Evolutionary conservation across 441 rosid species (phyloP), one percentile per base, ranked within the genome.

Genomic region (Arabidopsis lyrata): DNA sequence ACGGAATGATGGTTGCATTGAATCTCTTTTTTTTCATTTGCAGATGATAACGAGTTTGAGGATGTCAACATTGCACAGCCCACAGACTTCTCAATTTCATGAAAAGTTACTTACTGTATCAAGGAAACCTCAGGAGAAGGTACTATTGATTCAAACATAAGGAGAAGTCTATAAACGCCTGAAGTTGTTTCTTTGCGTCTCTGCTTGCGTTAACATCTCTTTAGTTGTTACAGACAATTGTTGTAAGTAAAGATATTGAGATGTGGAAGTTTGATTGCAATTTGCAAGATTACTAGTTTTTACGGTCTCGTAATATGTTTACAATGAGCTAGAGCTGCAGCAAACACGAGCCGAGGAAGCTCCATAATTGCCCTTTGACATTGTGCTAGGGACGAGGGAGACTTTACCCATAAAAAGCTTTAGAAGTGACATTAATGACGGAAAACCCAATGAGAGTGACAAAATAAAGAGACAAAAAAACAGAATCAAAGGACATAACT

Each of bases 11-110:
- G 66, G 38, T 22, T 58, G 63, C 6, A 38, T 22, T 58, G 63
- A 3, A 38, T 10, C 52, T 34, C 16, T 9, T 63, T 55, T 11
- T 45, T 57, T 69, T 27, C 10, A 13, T 47, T 27, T 80, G 54
- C 88, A 92, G 98, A 90, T 74, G 92, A 87, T 81, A 83, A 83
- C 49, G 87, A 88, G 74, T 93, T 93, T 72, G 97, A 91, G 86
- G 93, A 88, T 63, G 83, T 91, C 77, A 78, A 88, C 83, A 87
- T 87, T 62, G 80, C 81, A 20, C 80, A 78, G 74, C 92, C 91
- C 7, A 70, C 75, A 36, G 91, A 89, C 73, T 89, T 86, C 80
- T 86, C 95, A 71, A 75, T 74, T 86, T 72, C 91, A 84, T 44
- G 93, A 93, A 57, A 90, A 86, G 53, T 31, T 15, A 41, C 18